Conservation (phyloP, 2,329 filamentous ascomycete species). For the Microdochium nivale region DNA sequence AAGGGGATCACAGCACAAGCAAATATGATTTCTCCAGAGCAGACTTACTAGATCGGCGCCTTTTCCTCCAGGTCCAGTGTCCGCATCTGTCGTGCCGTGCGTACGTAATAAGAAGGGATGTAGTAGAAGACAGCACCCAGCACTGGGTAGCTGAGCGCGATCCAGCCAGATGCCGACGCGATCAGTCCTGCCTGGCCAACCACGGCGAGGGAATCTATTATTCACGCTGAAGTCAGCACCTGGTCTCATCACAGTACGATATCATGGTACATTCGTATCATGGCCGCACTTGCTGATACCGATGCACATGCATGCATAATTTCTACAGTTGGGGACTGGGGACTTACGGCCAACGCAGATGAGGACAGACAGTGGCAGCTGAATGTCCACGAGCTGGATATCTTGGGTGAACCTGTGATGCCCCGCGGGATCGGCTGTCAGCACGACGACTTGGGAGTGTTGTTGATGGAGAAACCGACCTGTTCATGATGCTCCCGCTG, state of each 20-base stretch:
- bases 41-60: slow-evolving; percentile 16
- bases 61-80: slow-evolving; percentile 23
- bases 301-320: no score
- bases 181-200: slow-evolving; percentile 35
- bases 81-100: slow-evolving; percentile 24
- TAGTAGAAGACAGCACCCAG: slow-evolving; percentile 14
- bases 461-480: neutral
- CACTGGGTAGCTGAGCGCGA: slow-evolving; percentile 3
- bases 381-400: slow-evolving; percentile 13
- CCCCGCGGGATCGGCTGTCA: neutral
- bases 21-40: neutral
- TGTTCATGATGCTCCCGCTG: neutral
- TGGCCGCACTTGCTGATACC: neutral
- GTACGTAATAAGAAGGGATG: slow-evolving; percentile 22
- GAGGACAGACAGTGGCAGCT: slow-evolving; percentile 5
- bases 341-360: slow-evolving; percentile 15
- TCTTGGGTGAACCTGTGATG: neutral
- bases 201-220: slow-evolving; percentile 13
- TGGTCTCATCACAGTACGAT: no score
- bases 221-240: slow-evolving; percentile 6
- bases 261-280: no score
- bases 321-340: no score
- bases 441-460: neutral
- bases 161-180: slow-evolving; percentile 25
- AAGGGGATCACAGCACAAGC: no score